Base-by-base conservation (phyloP, 495 filamentous ascomycete species). In the Cudoniella acicularis region DNA sequence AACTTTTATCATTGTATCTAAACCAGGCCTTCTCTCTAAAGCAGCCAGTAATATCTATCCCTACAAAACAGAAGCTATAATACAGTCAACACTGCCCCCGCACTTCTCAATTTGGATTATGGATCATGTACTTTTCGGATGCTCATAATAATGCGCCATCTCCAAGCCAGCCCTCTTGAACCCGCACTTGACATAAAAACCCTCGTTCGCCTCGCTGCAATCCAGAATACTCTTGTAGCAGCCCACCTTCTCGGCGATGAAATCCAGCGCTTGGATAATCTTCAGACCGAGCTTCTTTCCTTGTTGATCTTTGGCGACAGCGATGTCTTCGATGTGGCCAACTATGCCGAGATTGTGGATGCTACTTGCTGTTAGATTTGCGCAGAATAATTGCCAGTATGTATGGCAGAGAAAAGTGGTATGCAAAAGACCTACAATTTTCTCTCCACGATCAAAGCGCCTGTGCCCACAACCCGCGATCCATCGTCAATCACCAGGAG, bases 321-420 rank as follows among this genome's bases (percentile, higher is more conserved):
- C 91, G 73, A 98, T 97, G 73, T 98, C 94, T 75, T 98, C 94
- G 75, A 98, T 96, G 70, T 98, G 94, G 1, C 93, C 94, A n/a
- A 96, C 92, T 4, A 81, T 62, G 20, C 86, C 87, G 49, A 90
- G 79, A 52, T 82, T 82, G 62, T 90, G 87, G 64, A 91, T 87
- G 68, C 86, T 88, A 61, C 60, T 57, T 25, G n/a, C n/a, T n/a
- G n/a, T n/a, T n/a, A n/a, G n/a, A n/a, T n/a, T n/a, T n/a, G n/a
- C n/a, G n/a, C n/a, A n/a, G n/a, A n/a, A n/a, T n/a, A n/a, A n/a
- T n/a, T n/a, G n/a, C n/a, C n/a, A n/a, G n/a, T n/a, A n/a, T n/a
- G n/a, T n/a, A n/a, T n/a, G n/a, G 9, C 16, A 41, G 36, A 41
- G 8, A 41, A 16, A 41, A 41, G 16, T 9, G 8, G 36, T 8